phyloP scores from a whole-genome alignment of 768 basidiomycete genomes.

The Cystobasidium tubakii region DNA sequence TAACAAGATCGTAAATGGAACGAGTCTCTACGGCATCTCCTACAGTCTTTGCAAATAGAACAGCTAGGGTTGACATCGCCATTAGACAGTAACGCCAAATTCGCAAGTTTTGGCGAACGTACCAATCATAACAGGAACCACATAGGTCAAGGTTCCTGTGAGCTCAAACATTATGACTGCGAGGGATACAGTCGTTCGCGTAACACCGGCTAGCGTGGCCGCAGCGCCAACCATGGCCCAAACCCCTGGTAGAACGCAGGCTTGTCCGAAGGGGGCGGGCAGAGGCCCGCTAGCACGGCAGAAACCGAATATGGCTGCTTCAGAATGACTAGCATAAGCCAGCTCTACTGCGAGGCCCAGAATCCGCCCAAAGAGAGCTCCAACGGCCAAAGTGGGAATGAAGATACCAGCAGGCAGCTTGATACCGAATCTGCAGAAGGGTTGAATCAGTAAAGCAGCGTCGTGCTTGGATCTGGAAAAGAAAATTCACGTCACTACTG shows the following conservation, averaged over 20 bases:
- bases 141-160: slow-evolving; percentile 86
- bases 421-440: slow-evolving; percentile 39
- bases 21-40: slow-evolving; percentile 84
- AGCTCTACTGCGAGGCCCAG: slow-evolving; percentile 75
- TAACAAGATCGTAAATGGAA: slow-evolving; percentile 94
- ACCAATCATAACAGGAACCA: slow-evolving; percentile 74
- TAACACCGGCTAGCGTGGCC: slow-evolving; percentile 89
- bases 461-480: background rate
- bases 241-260: slow-evolving; percentile 73
- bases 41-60: slow-evolving; percentile 83
- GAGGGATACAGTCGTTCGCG: slow-evolving; percentile 82
- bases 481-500: slow-evolving; percentile 79
- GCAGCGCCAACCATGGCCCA: slow-evolving; percentile 66
- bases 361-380: slow-evolving; percentile 85
- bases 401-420: slow-evolving; percentile 77
- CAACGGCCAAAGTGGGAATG: slow-evolving; percentile 86
- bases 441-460: background rate
- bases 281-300: slow-evolving; percentile 61
- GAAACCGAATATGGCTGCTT: slow-evolving; percentile 58
- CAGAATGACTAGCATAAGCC: slow-evolving; percentile 61
- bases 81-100: slow-evolving; percentile 41
- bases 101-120: slow-evolving; percentile 49
- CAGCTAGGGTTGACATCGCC: slow-evolving; percentile 45
- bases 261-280: slow-evolving; percentile 43
- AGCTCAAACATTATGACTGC: slow-evolving; percentile 95